Evolutionary conservation across 768 basidiomycete species (phyloP), one percentile per base, ranked within the genome.

Genomic region (Botryobasidium botryosum): DNA sequence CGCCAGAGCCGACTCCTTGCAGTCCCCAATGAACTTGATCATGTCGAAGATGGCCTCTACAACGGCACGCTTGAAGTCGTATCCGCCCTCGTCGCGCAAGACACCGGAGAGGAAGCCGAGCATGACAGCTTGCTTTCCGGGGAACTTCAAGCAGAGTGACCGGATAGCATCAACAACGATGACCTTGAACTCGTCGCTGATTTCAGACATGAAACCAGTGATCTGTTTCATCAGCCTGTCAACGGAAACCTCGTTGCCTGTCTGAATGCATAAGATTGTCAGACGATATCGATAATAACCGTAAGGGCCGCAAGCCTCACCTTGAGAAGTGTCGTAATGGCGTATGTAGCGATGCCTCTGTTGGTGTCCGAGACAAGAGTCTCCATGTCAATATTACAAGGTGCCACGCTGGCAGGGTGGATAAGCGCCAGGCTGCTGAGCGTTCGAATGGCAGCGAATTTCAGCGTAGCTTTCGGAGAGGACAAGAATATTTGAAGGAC

Each of bases 1-100:
- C 17, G 92, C 92, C 36, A 99, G 72, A 1, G 94, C 94, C 56
- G 94, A 84, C 59, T 99, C 94, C 65, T 94, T 92, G 65, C 81
- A 85, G 42, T 96, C 92, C 36, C 68, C 66, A 55, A 99, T 96
- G 64, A 75, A 97, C 59, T 92, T 96, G 71, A 99, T 86, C 94
- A 99, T 99, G 62, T 99, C 94, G 59, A 99, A 97, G 58, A 99
- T 97, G 17, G 94, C 92, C 63, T 97, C 94, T 27, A 99, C 94
- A 39, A 97, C 87, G 5, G 94, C 87, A 37, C 91, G 87, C 65
- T 99, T 99, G 71, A 96, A 99, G 59, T 99, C 94, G 62, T 96
- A 97, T 4, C 94, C 94, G 45, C 94, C 94, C 63, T 99, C 94
- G 56, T 99, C 94, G 37, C 94, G 79, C 38, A 99, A 72, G 23